Evolutionary conservation across 257 asterid genomes (phyloP).

Genomic region (Thymus quinquecostatus): DNA sequence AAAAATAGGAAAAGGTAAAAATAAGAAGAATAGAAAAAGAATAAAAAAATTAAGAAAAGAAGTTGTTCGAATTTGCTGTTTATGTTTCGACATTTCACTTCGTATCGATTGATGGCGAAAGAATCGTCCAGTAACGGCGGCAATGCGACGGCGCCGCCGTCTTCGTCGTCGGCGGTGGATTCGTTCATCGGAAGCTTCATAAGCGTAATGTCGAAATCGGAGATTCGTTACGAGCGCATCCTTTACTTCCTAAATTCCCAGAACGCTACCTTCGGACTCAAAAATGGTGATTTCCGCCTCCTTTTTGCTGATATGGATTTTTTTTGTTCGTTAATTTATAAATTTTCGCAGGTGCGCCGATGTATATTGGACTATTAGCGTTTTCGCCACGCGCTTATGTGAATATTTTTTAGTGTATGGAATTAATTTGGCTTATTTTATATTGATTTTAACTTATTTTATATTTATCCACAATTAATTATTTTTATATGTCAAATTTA

Average conservation of each 20-base stretch:
- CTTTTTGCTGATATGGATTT: background rate
- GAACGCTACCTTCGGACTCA: conserved; percentile 74
- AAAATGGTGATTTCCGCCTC: conserved; percentile 48
- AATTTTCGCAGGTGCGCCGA: background rate
- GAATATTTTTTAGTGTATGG: background rate
- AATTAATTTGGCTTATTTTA: no score
- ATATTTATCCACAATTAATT: no score
- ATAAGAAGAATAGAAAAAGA: no score
- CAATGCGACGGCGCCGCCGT: conserved; percentile 41
- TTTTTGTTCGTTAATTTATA: conserved; percentile 4
- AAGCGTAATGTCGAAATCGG: conserved; percentile 71
- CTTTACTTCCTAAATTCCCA: conserved; percentile 63
- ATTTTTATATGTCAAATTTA: no score
- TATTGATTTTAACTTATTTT: no score
- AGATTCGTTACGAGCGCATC: conserved; percentile 83
- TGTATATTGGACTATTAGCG: conserved; percentile 4
- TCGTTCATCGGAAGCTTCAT: conserved; percentile 76
- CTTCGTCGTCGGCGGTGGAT: conserved; percentile 56
- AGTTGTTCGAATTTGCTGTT: background rate
- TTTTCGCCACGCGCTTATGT: background rate
- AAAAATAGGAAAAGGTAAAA: no score
- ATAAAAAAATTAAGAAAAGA: no score
- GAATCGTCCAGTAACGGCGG: conserved; percentile 44
- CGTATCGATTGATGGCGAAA: conserved; percentile 42
- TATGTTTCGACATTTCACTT: conserved; percentile 13